phyloP scores from a whole-genome alignment of 495 filamentous ascomycete genomes.

The Neurospora pannonica region DNA sequence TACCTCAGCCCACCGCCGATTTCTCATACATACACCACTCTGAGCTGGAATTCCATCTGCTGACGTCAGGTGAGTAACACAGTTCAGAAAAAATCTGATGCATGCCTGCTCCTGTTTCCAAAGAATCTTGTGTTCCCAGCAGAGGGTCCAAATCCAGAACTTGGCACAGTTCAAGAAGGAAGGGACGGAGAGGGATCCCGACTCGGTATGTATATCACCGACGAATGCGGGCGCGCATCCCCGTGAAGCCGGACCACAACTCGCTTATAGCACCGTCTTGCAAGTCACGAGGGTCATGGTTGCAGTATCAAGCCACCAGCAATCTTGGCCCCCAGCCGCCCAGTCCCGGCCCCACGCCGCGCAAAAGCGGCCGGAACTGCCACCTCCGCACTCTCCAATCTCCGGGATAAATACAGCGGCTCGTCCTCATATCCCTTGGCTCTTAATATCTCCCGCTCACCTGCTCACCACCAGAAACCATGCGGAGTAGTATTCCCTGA shows the following conservation, averaged over 20 bases:
- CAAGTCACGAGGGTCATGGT: neutral
- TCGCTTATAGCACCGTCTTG: neutral
- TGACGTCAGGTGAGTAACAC: too few species aligned
- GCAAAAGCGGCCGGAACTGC: slow-evolving; percentile 7
- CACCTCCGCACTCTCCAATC: slow-evolving; percentile 14
- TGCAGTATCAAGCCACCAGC: neutral
- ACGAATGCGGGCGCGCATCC: neutral
- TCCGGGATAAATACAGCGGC: slow-evolving; percentile 17
- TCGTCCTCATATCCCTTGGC: neutral
- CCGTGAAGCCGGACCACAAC: neutral
- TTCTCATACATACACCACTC: neutral
- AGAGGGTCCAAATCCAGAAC: neutral
- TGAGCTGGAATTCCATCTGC: neutral
- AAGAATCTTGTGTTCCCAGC: too few species aligned
- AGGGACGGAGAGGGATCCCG: neutral
- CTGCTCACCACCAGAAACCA: neutral
- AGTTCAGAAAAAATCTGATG: neutral
- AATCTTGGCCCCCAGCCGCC: neutral
- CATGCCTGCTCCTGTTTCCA: neutral
- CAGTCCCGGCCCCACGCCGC: neutral
- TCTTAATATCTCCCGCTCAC: neutral
- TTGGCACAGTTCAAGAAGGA: neutral
- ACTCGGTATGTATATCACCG: neutral
- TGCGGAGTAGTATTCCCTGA: neutral
- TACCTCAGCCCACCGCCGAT: too few species aligned